A percentile compares a stretch with the other conserved stretches of the same genome.
Conservation (phyloP, 2,329 filamentous ascomycete species). For the Epichloe sylvatica region DNA sequence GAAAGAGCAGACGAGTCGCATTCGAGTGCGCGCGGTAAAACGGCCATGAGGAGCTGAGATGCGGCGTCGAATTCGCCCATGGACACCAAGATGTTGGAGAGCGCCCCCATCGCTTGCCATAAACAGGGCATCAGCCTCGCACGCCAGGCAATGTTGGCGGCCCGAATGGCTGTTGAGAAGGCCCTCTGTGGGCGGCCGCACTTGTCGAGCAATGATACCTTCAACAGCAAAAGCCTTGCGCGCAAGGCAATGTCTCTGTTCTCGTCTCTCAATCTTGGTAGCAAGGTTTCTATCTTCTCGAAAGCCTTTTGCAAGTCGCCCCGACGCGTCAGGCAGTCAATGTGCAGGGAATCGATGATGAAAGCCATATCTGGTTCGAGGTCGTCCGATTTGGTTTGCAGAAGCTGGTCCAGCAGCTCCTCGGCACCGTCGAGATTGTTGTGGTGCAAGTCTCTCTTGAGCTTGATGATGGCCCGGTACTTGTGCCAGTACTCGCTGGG, state of each 20-base stretch:
- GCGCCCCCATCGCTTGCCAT: slow-evolving; percentile 55
- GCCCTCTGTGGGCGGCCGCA: slow-evolving; percentile 58
- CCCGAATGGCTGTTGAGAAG: slow-evolving; percentile 63
- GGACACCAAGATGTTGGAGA: slow-evolving; percentile 55
- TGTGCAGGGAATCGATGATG: slow-evolving; percentile 35
- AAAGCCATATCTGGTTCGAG: slow-evolving; percentile 39
- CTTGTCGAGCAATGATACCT: slow-evolving; percentile 55
- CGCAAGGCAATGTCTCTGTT: slow-evolving; percentile 47
- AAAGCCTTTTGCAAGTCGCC: slow-evolving; percentile 35
- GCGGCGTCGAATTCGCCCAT: slow-evolving; percentile 59
- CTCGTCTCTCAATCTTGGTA: slow-evolving; percentile 28
- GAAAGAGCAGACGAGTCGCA: slow-evolving; percentile 47
- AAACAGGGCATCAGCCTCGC: slow-evolving; percentile 54
- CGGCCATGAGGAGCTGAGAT: slow-evolving; percentile 46
- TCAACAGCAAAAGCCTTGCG: slow-evolving; percentile 57
- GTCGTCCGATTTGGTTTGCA: slow-evolving; percentile 37
- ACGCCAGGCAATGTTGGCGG: slow-evolving; percentile 58
- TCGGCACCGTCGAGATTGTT: slow-evolving; percentile 38
- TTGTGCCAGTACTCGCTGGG: slow-evolving; percentile 59
- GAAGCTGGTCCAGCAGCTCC: slow-evolving; percentile 34
- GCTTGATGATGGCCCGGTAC: slow-evolving; percentile 51
- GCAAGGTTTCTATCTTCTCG: slow-evolving; percentile 31
- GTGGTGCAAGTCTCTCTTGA: slow-evolving; percentile 47
- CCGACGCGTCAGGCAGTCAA: slow-evolving; percentile 36
- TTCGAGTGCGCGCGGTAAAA: slow-evolving; percentile 66